Percentiles rank a stretch among this genome's conserved stretches.
phyloP scores from a whole-genome alignment of 768 basidiomycete genomes.

The Lactarius indigo region DNA sequence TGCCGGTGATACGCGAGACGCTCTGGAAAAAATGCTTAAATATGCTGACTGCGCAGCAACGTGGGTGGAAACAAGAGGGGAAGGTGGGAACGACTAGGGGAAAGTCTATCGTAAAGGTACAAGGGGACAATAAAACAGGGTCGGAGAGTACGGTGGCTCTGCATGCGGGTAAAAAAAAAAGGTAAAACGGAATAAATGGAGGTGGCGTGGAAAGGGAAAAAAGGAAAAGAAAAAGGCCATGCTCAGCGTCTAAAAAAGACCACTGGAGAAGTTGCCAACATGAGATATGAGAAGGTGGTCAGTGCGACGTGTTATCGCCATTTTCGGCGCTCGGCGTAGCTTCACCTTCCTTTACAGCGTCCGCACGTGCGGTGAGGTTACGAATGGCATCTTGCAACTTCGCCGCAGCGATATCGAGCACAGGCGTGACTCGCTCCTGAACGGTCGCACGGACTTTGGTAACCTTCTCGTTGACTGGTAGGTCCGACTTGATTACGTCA shows the following conservation, averaged over 20 bases:
- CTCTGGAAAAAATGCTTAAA: conserved; percentile 1
- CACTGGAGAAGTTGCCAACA: neutral
- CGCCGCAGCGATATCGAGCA: conserved; percentile 45
- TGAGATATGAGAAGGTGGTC: conserved; percentile 2
- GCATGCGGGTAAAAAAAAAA: neutral
- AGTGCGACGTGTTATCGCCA: conserved; percentile 22
- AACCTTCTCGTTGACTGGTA: conserved; percentile 62
- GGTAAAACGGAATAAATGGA: conserved; percentile 1
- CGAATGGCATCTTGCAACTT: conserved; percentile 34
- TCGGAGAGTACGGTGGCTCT: neutral
- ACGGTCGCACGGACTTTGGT: conserved; percentile 54
- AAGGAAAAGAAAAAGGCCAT: neutral
- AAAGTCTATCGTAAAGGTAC: conserved; percentile 18
- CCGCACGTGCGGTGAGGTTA: conserved; percentile 21
- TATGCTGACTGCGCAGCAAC: neutral
- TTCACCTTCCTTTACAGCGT: conserved; percentile 26
- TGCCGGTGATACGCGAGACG: neutral
- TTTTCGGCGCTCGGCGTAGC: conserved; percentile 15
- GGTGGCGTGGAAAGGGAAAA: neutral
- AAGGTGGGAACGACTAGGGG: neutral
- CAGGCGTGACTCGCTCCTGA: conserved; percentile 54
- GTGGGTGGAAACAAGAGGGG: neutral
- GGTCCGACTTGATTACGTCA: conserved; percentile 50
- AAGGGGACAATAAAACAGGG: conserved; percentile 3
- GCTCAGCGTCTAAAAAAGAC: conserved; percentile 3